Base-by-base conservation (phyloP, 2,329 filamentous ascomycete genomes). In the Neopestalotiopsis sp. region DNA sequence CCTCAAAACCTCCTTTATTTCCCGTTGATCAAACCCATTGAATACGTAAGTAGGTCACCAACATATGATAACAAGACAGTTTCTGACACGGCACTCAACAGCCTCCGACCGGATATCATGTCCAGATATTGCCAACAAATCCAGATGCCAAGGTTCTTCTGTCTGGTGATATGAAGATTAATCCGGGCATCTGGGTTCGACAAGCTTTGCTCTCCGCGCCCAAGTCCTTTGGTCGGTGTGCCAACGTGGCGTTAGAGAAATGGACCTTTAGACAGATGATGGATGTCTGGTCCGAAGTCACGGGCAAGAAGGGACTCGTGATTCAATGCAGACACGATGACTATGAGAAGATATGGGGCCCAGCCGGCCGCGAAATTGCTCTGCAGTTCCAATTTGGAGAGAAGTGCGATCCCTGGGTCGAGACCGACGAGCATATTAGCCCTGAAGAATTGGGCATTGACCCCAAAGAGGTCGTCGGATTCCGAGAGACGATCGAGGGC, bases 1-100 rank as follows among this genome's bases (percentile, higher is more conserved):
- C 75, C 74, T 14, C 71, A 70, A 7, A 81, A 80, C 58, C 72
- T 76, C 60, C 20, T 64, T 57, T 69, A 64, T n/a, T 67, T 65
- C 28, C 69, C 70, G 4, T 52, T 69, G 12, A 24, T 67, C 0
- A 68, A 58, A 42, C 69, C 69, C 13, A 49, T 67, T 24, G 65
- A 59, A 61, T 67, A 67, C 24, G 65, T 52, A 49, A 67, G 65
- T 30, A 7, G 12, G 3, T n/a, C 14, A n/a, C 40, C 12, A 2
- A 2, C 13, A 66, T 34, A 30, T 6, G 1, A 9, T 10, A 17
- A 12, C 20, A n/a, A 40, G 7, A 45, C 4, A 28, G 59, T 13
- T 14, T 40, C n/a, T 49, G 13, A 30, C n/a, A 20, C 14, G 20
- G 28, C 6, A 20, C 9, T 12, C 13, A 28, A 24, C 17, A 67